Conservation (phyloP, 352 stramenopile species). For the Thalassiosira exigua region DNA sequence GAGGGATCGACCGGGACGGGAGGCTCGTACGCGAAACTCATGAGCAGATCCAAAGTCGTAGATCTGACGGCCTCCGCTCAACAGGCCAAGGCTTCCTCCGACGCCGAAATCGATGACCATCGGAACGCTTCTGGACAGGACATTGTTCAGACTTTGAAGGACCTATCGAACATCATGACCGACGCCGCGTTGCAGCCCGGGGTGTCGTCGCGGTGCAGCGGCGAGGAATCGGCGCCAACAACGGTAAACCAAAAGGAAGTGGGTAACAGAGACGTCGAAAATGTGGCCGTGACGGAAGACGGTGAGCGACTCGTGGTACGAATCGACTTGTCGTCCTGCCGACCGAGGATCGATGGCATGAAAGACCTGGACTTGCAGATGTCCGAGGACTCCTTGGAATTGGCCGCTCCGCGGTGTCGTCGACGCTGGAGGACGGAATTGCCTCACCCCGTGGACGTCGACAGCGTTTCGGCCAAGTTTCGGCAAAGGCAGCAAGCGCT, state of each 20-base stretch:
- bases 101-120: slow-evolving; percentile 1
- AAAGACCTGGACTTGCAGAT: slow-evolving; percentile 26
- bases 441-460: slow-evolving; percentile 6
- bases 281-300: neutral
- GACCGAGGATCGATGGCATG: slow-evolving; percentile 12
- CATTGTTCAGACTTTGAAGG: slow-evolving; percentile 6
- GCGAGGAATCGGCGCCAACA: neutral
- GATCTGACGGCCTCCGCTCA: slow-evolving; percentile 7
- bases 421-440: slow-evolving; percentile 15
- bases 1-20: slow-evolving; percentile 16
- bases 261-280: neutral
- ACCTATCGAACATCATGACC: slow-evolving; percentile 16
- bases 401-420: slow-evolving; percentile 3
- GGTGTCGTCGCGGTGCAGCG: neutral
- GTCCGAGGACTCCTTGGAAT: slow-evolving; percentile 14
- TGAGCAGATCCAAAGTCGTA: slow-evolving; percentile 29
- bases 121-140: neutral
- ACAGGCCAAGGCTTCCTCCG: neutral
- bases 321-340: slow-evolving; percentile 19
- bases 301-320: neutral
- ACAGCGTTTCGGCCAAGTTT: slow-evolving; percentile 11
- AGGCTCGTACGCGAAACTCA: slow-evolving; percentile 17
- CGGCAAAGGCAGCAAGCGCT: slow-evolving; percentile 5
- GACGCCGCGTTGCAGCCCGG: neutral
- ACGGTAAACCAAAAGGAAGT: neutral